Evolutionary conservation across 2,329 filamentous ascomycete species (phyloP).

Genomic region (Davidsoniella australis): DNA sequence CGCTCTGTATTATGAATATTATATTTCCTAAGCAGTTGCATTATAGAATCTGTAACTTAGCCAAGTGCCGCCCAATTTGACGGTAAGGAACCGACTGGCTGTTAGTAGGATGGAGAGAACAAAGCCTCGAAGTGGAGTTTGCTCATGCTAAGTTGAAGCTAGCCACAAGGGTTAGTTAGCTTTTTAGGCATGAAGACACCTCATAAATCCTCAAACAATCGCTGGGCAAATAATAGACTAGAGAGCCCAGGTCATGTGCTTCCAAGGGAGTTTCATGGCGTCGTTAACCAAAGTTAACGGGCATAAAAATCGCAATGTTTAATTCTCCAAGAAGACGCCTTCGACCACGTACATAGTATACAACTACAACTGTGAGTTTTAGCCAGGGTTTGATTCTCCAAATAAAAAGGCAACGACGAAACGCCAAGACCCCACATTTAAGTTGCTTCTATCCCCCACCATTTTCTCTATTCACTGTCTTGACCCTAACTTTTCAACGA

Average conservation of each 20-base stretch:
- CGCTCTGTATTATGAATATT: too few relatives aligned
- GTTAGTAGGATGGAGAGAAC: too few relatives aligned
- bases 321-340: background rate
- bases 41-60: too few relatives aligned
- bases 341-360: background rate
- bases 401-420: background rate
- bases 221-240: background rate
- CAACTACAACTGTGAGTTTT: background rate
- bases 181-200: background rate
- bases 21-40: too few relatives aligned
- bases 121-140: too few relatives aligned
- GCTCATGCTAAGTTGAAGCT: background rate
- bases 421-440: too few relatives aligned
- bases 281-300: background rate
- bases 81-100: too few relatives aligned
- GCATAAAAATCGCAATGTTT: background rate
- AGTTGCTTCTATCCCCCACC: background rate
- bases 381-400: background rate
- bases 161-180: constrained; percentile 1
- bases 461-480: background rate
- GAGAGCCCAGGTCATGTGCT: background rate
- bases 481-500: background rate
- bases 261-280: background rate
- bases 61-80: too few relatives aligned
- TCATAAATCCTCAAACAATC: background rate